Evolutionary conservation across 768 basidiomycete genomes (phyloP).

Genomic region (Mycena indigotica): DNA sequence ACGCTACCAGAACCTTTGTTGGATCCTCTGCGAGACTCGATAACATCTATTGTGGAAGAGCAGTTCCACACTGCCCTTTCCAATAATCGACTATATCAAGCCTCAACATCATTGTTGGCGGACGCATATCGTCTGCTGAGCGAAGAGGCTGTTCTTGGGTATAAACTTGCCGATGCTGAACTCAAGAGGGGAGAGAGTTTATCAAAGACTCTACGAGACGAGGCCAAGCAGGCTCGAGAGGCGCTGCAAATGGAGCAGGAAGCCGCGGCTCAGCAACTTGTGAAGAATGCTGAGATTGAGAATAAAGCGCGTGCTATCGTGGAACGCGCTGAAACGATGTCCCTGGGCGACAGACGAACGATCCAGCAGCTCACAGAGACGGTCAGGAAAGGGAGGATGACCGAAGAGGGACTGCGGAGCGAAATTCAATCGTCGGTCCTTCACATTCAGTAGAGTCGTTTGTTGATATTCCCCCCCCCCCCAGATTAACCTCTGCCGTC

Average conservation of each 20-base stretch:
- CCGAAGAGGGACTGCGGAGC: constrained; percentile 67
- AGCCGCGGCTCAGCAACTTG: background rate
- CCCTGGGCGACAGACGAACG: constrained; percentile 51
- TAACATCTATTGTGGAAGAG: constrained; percentile 24
- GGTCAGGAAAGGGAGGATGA: constrained; percentile 57
- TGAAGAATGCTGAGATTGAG: constrained; percentile 22
- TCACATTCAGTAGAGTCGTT: no score
- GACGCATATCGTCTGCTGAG: constrained; percentile 41
- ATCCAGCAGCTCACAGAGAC: constrained; percentile 50
- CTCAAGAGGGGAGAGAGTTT: constrained; percentile 21
- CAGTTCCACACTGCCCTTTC: background rate
- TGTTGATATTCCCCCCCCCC: no score
- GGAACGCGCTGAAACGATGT: constrained; percentile 34
- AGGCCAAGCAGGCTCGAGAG: constrained; percentile 44
- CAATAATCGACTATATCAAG: background rate
- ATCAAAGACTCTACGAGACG: constrained; percentile 28
- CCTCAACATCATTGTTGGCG: constrained; percentile 19
- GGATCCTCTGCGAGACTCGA: constrained; percentile 18
- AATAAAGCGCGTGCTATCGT: constrained; percentile 33
- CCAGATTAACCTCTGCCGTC: constrained; percentile 52
- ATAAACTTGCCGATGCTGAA: constrained; percentile 33
- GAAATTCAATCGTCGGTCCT: constrained; percentile 62
- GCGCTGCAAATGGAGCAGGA: constrained; percentile 7
- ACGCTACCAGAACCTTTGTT: background rate
- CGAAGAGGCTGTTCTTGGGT: constrained; percentile 34